Evolutionary conservation across 2,329 filamentous ascomycete genomes (phyloP).

Genomic region (Fusarium bactridioides): DNA sequence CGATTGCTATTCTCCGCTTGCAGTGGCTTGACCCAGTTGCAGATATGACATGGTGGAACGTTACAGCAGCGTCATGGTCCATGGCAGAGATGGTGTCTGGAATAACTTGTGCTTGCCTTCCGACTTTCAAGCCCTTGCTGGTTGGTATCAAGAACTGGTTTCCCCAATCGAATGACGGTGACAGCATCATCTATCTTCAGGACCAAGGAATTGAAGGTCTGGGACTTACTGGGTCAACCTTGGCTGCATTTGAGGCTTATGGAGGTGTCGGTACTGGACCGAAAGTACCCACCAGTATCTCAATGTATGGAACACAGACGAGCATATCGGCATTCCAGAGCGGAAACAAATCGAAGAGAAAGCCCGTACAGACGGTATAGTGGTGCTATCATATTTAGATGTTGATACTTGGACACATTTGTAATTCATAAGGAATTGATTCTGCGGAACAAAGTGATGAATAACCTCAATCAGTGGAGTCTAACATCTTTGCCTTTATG

Average conservation of each 20-base stretch:
- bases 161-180: neutral
- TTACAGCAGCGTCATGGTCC: conserved; percentile 23
- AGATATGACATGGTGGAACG: conserved; percentile 33
- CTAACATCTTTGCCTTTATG: too few species aligned
- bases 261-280: neutral
- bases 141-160: neutral
- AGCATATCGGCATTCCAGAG: neutral
- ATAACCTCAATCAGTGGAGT: neutral
- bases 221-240: neutral
- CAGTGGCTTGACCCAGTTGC: conserved; percentile 18
- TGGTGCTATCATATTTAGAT: too few species aligned
- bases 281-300: neutral
- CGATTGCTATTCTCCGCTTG: conserved; percentile 18
- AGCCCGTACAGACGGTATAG: neutral
- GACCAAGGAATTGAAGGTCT: accelerated
- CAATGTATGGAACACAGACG: conserved; percentile 9
- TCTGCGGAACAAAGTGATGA: neutral
- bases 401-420: neutral
- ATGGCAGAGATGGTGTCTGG: conserved; percentile 29
- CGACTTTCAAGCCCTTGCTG: conserved; percentile 16
- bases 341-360: neutral
- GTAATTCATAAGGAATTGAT: neutral
- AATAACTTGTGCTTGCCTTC: conserved; percentile 32
- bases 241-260: too few species aligned
- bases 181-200: neutral